phyloP scores from a whole-genome alignment of 768 basidiomycete species.

The Ephemerocybe angulata region DNA sequence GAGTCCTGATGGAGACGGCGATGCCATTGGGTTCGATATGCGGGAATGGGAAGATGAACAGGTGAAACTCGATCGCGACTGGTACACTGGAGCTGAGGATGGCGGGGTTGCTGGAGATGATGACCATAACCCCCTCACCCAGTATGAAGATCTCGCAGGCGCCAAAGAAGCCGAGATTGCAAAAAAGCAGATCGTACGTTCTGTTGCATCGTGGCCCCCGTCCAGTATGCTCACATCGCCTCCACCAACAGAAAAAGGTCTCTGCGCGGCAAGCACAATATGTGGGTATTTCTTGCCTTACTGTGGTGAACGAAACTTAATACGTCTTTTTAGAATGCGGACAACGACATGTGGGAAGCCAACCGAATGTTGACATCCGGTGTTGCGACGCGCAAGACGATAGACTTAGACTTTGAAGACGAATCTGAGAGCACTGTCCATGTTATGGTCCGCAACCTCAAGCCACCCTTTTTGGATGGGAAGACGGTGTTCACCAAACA shows the following conservation, averaged over 20 bases:
- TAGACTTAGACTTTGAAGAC: conserved; percentile 95
- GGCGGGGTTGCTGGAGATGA: conserved; percentile 84
- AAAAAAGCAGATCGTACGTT: conserved; percentile 66
- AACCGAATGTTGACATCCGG: conserved; percentile 98
- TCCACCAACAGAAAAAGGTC: conserved; percentile 62
- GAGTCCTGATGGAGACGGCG: conserved; percentile 68
- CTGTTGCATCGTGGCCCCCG: neutral
- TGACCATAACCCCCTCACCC: conserved; percentile 87
- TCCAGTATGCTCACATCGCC: conserved; percentile 14
- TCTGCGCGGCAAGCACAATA: conserved; percentile 97
- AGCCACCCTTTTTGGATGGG: conserved; percentile 97
- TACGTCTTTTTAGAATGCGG: conserved; percentile 67
- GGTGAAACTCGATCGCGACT: conserved; percentile 85
- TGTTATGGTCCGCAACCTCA: conserved; percentile 94
- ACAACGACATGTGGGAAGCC: conserved; percentile 98
- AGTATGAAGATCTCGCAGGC: conserved; percentile 81
- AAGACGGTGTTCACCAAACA: conserved; percentile 95
- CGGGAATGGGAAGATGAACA: conserved; percentile 99
- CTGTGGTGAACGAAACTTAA: conserved; percentile 9
- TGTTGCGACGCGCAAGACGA: conserved; percentile 77
- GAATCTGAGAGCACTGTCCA: conserved; percentile 96
- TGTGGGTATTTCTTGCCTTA: conserved; percentile 42
- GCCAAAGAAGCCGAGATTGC: conserved; percentile 73
- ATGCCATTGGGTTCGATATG: conserved; percentile 60
- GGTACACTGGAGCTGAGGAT: conserved; percentile 93